Base-by-base conservation (phyloP, 306 rosid species). In the Arachis stenosperma region DNA sequence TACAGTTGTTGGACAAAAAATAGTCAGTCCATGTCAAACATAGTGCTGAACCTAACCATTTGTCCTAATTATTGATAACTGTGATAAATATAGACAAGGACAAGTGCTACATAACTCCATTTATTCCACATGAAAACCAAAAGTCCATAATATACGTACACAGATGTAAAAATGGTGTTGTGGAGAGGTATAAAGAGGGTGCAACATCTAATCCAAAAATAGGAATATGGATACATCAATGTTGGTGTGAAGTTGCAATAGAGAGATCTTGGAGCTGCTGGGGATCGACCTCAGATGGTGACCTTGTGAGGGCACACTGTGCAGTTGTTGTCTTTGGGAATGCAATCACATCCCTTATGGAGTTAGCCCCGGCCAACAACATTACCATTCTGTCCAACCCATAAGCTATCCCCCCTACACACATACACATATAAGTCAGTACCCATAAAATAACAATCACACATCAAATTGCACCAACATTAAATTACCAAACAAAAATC, bases 301-400 rank as follows among this genome's bases (percentile, higher is more conserved):
- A 69, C 55, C 79, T 80, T 0, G 98, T 91, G 73, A 94, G 97
- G 67, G 95, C 97, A 75, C 98, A 94, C 66, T 94, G 98, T 11
- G 97, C 97, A 39, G 97, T 94, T 8, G 94, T 89, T 8, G 96
- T 94, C 82, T 94, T 94, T 0, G 98, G 98, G 82, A 94, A 94
- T 64, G 97, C 96, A 72, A 94, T 89, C 75, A 91, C 98, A 83
- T 94, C 98, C 76, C 98, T 89, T 29, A 94, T 91, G 62, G 98
- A 94, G 76, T 81, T 90, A 44, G 90, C 91, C 9, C 92, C 95
- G 0, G 97, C 95, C 75, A 91, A 77, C 85, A 94, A 43, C 98
- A 94, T 94, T 3, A 91, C 96, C 82, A 94, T 77, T 80, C 98
- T 84, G 80, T 94, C 98, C 83, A 91, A 79, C 1, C 98, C 98